Evolutionary conservation across 805 yeast species (phyloP), one percentile per base, ranked within the genome.

Genomic region (Blastobotrys peoriensis): DNA sequence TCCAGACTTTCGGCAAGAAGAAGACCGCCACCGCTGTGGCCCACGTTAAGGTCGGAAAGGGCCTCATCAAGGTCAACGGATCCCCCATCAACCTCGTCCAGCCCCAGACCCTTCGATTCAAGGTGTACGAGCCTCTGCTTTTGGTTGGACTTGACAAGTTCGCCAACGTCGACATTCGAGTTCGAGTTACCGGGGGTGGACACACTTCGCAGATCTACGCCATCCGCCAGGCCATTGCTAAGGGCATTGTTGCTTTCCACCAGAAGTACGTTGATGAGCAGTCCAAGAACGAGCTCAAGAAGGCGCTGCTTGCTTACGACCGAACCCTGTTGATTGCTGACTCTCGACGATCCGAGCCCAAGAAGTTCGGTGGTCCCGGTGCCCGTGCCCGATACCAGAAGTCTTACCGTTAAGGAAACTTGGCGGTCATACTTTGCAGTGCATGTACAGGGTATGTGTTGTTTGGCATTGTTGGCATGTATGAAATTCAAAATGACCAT

Each of bases 361-460:
- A 93, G 97, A 93, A 93, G 83, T 93, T 93, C 81, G 98, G 98
- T 82, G 98, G 98, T 83, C 95, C 95, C 76, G 98, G 98, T 86
- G 98, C 98, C 79, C 93, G 98, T 81, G 93, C 98, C 71, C 91
- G 98, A 81, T 91, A 86, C 97, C 98, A 93, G 83, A 93, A 93
- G 76, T 93, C 98, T 74, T 93, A 93, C 93, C 98, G 98, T 89
- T 93, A 91, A 53, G 19, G 8, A 23, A 20, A 34, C 36, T 21
- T 25, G 30, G 30, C 30, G 30, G 30, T 25, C n/a, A n/a, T n/a
- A n/a, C n/a, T n/a, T n/a, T n/a, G n/a, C n/a, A n/a, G n/a, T n/a
- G n/a, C n/a, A n/a, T n/a, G n/a, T n/a, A n/a, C n/a, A n/a, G n/a
- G n/a, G n/a, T n/a, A n/a, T n/a, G n/a, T n/a, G n/a, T n/a, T n/a